phyloP scores from a whole-genome alignment of 495 filamentous ascomycete genomes.

The Hyaloscypha bicolor region DNA sequence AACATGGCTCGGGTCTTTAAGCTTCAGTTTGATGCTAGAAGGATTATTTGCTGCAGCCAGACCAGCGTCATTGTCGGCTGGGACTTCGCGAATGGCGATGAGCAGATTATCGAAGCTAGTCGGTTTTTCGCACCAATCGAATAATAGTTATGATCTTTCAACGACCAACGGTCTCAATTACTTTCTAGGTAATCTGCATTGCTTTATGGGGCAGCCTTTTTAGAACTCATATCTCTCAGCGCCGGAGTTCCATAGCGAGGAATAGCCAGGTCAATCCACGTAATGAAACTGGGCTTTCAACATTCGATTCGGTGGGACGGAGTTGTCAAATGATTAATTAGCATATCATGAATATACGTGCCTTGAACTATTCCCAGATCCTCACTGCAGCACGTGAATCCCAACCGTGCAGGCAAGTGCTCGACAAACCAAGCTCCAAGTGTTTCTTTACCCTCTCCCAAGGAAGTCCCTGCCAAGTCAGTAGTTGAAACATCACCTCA shows the following conservation, averaged over 20 bases:
- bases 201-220: background rate
- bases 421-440: background rate
- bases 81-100: conserved; percentile 94
- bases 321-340: background rate
- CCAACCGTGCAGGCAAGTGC: background rate
- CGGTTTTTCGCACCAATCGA: conserved; percentile 71
- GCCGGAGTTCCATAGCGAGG: background rate
- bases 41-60: conserved; percentile 93
- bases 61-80: conserved; percentile 91
- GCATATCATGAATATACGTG: background rate
- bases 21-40: conserved; percentile 90
- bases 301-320: background rate
- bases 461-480: background rate
- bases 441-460: background rate
- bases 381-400: background rate
- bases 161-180: background rate
- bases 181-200: background rate
- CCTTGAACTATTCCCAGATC: background rate
- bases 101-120: conserved; percentile 76
- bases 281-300: background rate
- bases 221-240: background rate
- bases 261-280: background rate
- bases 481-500: background rate
- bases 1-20: conserved; percentile 86
- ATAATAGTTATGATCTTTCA: conserved; percentile 20